Percentiles rank a stretch among this genome's conserved stretches.
These are phyloP conservation scores for Eleusine coracana DNA, from an alignment of 176 grass and related monocot species.

Conservation along the genomic window DNA sequence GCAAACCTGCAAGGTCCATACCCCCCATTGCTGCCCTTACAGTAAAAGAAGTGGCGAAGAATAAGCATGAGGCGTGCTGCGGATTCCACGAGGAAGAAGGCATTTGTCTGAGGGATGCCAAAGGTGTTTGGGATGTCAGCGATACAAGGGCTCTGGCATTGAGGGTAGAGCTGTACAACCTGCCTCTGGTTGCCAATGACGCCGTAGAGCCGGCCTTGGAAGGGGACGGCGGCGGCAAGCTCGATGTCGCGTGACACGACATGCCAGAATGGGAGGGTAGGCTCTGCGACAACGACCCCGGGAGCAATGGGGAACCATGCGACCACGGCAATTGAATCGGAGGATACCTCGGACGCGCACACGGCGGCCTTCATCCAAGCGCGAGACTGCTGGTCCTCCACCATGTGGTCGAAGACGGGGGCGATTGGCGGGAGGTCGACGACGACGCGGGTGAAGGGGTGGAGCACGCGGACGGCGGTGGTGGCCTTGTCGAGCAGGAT, in stretches of 20 bases:
- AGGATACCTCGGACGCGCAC: background rate
- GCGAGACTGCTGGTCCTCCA: too few relatives aligned
- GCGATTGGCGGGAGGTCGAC: background rate
- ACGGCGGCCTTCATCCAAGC: background rate
- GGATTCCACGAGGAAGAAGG: too few relatives aligned
- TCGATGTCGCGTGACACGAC: background rate
- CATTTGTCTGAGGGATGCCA: too few relatives aligned
- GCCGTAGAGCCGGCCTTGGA: constrained; percentile 33
- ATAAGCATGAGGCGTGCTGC: too few relatives aligned
- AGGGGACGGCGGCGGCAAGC: background rate
- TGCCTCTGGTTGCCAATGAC: background rate
- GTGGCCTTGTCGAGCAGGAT: background rate
- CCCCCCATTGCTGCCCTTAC: too few relatives aligned
- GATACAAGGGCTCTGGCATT: too few relatives aligned
- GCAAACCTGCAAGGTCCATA: too few relatives aligned
- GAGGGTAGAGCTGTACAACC: too few relatives aligned
- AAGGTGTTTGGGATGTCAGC: too few relatives aligned
- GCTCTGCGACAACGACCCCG: background rate
- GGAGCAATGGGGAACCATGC: constrained; percentile 2
- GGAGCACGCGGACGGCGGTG: constrained; percentile 12
- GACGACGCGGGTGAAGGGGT: background rate
- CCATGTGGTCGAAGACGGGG: background rate
- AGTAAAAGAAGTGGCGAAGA: too few relatives aligned
- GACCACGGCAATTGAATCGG: constrained; percentile 3
- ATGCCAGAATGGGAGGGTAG: background rate